Base-by-base conservation (phyloP, 345 rosid species). In the Eucalyptus sp. region DNA sequence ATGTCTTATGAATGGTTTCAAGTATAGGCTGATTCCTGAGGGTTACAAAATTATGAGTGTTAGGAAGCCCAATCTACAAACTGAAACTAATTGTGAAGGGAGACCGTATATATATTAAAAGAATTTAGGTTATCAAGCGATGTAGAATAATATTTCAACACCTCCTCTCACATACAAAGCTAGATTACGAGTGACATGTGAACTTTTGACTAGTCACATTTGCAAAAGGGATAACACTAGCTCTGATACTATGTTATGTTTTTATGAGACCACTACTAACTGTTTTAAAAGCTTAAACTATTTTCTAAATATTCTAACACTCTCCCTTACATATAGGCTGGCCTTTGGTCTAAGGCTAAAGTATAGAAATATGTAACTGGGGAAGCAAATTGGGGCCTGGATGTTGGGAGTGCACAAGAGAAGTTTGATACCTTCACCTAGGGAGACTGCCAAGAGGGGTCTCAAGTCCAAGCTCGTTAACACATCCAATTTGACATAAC, bases 391-490 rank as follows among this genome's bases (percentile, higher is more conserved):
- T 20, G 25, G 25, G 58, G 58, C 58, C 58, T 52, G 2, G 1
- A 52, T 52, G 58, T 8, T 52, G 25, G 58, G 58, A 52, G 25
- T 52, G 25, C 10, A 0, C 58, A 52, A 52, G 0, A 0, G 25
- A 52, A 52, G 58, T 52, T 7, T 20, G 58, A 52, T 52, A 52
- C 25, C 10, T 52, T 52, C 25, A 52, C 25, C 25, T 20, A 52
- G 25, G 1, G 58, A 20, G 58, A 52, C 0, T 52, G 25, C 10
- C 25, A 52, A 20, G 25, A 52, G 58, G 25, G 58, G 25, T 10
- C 58, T 7, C 5, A 18, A 52, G 58, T 52, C 0, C 58, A 51
- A 52, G 24, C 9, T 3, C 0, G 24, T 52, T 18, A 20, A 52
- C 58, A 52, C 58, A 20, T 52, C 58, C 5, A 18, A 7, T 52